Conservation (phyloP, 2,329 filamentous ascomycete genomes). For the Fusarium chlamydosporum region DNA sequence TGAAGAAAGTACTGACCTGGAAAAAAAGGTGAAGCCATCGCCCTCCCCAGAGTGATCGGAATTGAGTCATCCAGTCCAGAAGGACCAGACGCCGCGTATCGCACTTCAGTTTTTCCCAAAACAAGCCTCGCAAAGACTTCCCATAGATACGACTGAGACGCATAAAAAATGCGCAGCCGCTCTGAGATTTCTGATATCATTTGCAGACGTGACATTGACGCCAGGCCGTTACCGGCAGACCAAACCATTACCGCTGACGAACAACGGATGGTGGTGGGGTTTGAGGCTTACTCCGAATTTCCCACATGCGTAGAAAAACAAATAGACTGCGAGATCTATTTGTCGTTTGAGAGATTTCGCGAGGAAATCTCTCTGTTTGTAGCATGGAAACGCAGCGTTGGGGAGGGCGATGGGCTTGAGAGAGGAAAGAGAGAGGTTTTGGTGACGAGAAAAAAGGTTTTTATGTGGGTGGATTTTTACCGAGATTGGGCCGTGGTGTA, state of each 20-base stretch:
- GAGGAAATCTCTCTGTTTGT: slow-evolving; percentile 72
- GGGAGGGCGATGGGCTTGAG: slow-evolving; percentile 76
- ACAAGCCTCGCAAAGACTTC: slow-evolving; percentile 97
- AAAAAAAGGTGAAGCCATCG: slow-evolving; percentile 66
- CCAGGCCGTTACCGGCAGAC: slow-evolving; percentile 89
- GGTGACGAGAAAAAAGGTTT: slow-evolving; percentile 55
- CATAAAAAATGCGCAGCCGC: slow-evolving; percentile 45
- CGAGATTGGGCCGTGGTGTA: slow-evolving; percentile 25
- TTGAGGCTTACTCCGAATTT: slow-evolving; percentile 98
- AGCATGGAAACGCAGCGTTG: slow-evolving; percentile 98
- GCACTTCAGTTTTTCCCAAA: slow-evolving; percentile 79
- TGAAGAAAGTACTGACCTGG: slow-evolving; percentile 48
- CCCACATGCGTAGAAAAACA: slow-evolving; percentile 78
- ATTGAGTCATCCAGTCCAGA: slow-evolving; percentile 77
- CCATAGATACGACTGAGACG: slow-evolving; percentile 71
- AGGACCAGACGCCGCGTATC: slow-evolving; percentile 82
- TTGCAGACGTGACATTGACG: slow-evolving; percentile 85
- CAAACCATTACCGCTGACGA: slow-evolving; percentile 50
- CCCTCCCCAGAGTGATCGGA: slow-evolving; percentile 92
- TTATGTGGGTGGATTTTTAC: slow-evolving; percentile 31
- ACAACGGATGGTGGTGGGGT: slow-evolving; percentile 48
- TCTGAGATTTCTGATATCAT: slow-evolving; percentile 94
- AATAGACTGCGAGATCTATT: neutral
- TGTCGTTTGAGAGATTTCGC: slow-evolving; percentile 36
- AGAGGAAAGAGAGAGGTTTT: slow-evolving; percentile 53